Conservation (phyloP, 805 yeast species). For the Wickerhamiella cacticola region DNA sequence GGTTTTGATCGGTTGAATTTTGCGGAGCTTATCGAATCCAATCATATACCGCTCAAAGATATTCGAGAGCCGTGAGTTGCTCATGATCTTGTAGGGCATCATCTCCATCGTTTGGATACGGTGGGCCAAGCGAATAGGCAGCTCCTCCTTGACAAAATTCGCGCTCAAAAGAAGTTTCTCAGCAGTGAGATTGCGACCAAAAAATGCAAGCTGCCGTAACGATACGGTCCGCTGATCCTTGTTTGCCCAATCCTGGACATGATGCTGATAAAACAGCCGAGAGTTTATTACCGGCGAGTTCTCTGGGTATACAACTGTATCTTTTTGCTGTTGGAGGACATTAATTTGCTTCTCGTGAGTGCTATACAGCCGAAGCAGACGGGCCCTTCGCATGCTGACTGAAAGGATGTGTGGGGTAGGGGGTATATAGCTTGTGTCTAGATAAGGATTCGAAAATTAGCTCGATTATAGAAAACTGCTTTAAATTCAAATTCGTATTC, state of each 20-base stretch:
- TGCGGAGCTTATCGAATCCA: conserved; percentile 76
- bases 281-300: conserved; percentile 38
- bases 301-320: conserved; percentile 23
- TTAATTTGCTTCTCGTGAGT: conserved; percentile 13
- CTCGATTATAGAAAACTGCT: too few relatives aligned
- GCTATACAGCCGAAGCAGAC: conserved; percentile 5
- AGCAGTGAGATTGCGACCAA: conserved; percentile 64
- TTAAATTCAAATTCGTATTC: too few relatives aligned
- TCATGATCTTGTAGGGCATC: conserved; percentile 71
- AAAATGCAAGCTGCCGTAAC: conserved; percentile 77
- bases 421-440: too few relatives aligned
- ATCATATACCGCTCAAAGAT: conserved; percentile 83
- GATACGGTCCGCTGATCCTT: conserved; percentile 81
- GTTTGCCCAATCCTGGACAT: conserved; percentile 48
- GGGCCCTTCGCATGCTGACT: conserved; percentile 3
- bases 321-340: conserved; percentile 12
- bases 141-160: conserved; percentile 73
- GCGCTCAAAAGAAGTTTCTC: conserved; percentile 75
- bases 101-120: conserved; percentile 67
- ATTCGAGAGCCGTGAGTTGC: conserved; percentile 73
- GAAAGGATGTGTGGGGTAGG: conserved; percentile 1
- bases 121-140: conserved; percentile 74
- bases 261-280: conserved; percentile 78
- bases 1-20: conserved; percentile 51
- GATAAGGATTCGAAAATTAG: too few relatives aligned